Evolutionary conservation across 441 rosid genomes (phyloP).

Genomic region (Macaranga tanarius): DNA sequence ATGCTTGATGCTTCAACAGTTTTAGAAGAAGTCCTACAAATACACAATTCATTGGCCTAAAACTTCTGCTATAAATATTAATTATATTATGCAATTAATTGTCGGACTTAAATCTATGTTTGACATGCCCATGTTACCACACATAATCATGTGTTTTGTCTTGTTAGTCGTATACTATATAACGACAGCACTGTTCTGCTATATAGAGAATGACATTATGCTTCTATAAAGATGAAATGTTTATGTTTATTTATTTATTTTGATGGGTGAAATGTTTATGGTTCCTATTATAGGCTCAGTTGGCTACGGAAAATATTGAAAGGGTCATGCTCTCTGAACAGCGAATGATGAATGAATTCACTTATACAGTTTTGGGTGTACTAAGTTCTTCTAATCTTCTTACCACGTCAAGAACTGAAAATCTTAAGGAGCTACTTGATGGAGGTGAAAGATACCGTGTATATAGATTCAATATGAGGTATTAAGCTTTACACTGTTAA

Average conservation of each 20-base stretch:
- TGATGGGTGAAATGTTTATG: conserved; percentile 2
- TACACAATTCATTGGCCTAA: not conserved
- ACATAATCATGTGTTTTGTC: not conserved
- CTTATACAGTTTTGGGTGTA: conserved; percentile 65
- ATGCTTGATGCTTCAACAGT: not conserved
- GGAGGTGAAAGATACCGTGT: conserved; percentile 51
- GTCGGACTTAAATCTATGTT: not conserved
- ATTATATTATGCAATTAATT: not conserved
- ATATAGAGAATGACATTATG: too few species aligned
- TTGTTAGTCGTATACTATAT: not conserved
- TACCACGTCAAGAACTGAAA: conserved; percentile 60
- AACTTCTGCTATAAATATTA: too few species aligned
- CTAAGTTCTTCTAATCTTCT: conserved; percentile 58
- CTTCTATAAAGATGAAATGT: too few species aligned
- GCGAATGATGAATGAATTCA: conserved; percentile 38
- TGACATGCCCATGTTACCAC: conserved; percentile 2
- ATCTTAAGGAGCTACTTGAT: conserved; percentile 57
- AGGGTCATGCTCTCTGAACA: conserved; percentile 54
- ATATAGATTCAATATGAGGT: conserved; percentile 77
- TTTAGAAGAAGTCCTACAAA: not conserved
- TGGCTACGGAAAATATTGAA: conserved; percentile 47
- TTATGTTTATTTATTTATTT: too few species aligned
- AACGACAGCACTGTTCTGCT: not conserved
- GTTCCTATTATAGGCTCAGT: conserved; percentile 48
- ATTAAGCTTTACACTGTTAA: conserved; percentile 20